Conservation (phyloP, 2,329 filamentous ascomycete genomes). For the Trichoderma atrobrunneum region DNA sequence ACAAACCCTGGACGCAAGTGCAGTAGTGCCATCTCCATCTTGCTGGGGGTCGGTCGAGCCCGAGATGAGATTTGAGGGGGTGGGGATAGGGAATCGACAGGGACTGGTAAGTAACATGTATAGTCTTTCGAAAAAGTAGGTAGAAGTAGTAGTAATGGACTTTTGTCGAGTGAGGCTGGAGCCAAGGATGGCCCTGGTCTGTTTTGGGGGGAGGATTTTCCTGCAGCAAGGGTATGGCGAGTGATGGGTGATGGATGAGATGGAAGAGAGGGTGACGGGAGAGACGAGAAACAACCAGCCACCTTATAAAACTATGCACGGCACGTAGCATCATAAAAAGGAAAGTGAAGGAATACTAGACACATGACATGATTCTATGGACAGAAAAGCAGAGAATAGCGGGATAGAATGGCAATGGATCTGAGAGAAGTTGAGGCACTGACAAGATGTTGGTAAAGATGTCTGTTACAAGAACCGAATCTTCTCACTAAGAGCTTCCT, state of each 20-base stretch:
- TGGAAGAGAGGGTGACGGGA: background rate
- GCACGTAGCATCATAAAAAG: background rate
- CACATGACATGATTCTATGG: background rate
- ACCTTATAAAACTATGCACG: background rate
- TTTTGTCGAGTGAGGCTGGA: background rate
- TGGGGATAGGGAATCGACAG: background rate
- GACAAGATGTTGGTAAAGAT: background rate
- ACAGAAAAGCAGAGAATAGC: background rate
- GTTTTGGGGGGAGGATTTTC: background rate
- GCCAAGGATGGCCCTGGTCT: slow-evolving; percentile 1
- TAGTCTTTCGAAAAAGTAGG: background rate
- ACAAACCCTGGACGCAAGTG: background rate
- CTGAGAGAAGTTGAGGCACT: background rate
- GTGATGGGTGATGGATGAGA: background rate
- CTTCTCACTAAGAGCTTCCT: background rate
- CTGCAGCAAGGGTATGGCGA: background rate
- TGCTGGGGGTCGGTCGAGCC: background rate
- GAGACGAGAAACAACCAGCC: background rate
- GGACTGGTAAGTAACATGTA: background rate
- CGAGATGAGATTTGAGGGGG: background rate
- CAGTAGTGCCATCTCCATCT: slow-evolving; percentile 1
- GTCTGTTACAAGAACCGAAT: background rate
- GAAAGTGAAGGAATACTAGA: background rate
- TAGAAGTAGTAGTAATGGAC: background rate
- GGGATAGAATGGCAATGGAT: background rate